phyloP scores from a whole-genome alignment of 148 eudicot species.

The Pouteria glomerata region DNA sequence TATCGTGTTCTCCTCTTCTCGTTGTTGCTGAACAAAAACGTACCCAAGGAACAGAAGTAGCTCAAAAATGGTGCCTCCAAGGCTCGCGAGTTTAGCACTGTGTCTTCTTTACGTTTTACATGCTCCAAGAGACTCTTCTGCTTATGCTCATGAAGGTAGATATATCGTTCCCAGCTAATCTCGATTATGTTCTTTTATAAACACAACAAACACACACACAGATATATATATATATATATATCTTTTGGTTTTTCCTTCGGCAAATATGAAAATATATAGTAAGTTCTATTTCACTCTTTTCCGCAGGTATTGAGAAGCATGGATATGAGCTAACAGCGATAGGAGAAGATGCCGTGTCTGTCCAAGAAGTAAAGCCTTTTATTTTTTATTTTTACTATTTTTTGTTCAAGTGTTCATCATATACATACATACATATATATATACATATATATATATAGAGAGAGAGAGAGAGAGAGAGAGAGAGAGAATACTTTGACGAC shows the following conservation, averaged over 20 bases:
- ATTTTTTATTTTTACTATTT: not conserved
- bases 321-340: not conserved
- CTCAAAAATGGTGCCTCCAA: slow-evolving; percentile 28
- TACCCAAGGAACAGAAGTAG: not conserved
- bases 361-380: not conserved
- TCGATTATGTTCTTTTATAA: too few species aligned
- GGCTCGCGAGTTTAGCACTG: slow-evolving; percentile 32
- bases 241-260: too few species aligned
- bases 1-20: slow-evolving; percentile 22
- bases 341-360: slow-evolving; percentile 8
- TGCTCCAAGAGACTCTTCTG: slow-evolving; percentile 35
- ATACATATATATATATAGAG: not conserved
- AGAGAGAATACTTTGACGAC: not conserved
- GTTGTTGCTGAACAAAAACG: not conserved
- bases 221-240: too few species aligned
- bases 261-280: not conserved
- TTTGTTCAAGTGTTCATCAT: not conserved
- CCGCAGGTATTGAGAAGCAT: slow-evolving; percentile 22
- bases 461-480: not conserved
- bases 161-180: too few species aligned
- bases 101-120: slow-evolving; percentile 32
- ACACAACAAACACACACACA: too few species aligned
- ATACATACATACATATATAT: not conserved
- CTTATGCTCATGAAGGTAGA: slow-evolving; percentile 41
- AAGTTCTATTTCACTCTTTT: not conserved